A percentile compares a stretch with the other conserved stretches of the same genome.
Conservation (phyloP, 805 yeast genomes). For the Ogataea methanolica region DNA sequence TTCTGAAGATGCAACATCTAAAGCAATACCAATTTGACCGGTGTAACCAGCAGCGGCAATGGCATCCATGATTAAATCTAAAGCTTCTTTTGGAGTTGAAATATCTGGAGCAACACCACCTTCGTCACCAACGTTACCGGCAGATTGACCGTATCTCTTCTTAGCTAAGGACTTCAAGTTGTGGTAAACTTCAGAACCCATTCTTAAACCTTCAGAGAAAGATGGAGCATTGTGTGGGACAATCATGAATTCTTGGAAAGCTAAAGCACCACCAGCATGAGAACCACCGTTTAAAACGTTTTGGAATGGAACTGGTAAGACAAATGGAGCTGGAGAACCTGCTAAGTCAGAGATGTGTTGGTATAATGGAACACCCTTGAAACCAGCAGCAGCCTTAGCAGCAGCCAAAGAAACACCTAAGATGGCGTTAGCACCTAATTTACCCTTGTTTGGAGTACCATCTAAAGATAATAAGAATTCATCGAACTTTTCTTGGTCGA, state of each 20-base stretch:
- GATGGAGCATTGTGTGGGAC: slow-evolving; percentile 89
- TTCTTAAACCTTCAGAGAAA: slow-evolving; percentile 94
- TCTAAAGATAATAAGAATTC: slow-evolving; percentile 81
- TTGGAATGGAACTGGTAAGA: slow-evolving; percentile 98
- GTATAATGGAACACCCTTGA: slow-evolving; percentile 90
- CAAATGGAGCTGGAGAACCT: slow-evolving; percentile 75
- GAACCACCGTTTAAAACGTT: slow-evolving; percentile 99
- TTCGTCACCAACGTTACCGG: slow-evolving; percentile 99
- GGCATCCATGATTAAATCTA: slow-evolving; percentile 87
- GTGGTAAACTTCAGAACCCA: slow-evolving; percentile 98
- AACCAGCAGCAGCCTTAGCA: slow-evolving; percentile 98
- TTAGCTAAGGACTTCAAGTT: slow-evolving; percentile 87
- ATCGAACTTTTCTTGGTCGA: slow-evolving; percentile 83
- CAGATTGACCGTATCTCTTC: slow-evolving; percentile 94
- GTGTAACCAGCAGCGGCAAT: slow-evolving; percentile 93
- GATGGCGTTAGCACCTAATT: slow-evolving; percentile 98
- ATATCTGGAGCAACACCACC: slow-evolving; percentile 99
- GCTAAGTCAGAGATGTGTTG: slow-evolving; percentile 81
- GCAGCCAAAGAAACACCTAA: slow-evolving; percentile 97
- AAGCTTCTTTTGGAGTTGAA: slow-evolving; percentile 92
- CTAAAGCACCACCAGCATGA: slow-evolving; percentile 99
- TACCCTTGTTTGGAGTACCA: slow-evolving; percentile 96
- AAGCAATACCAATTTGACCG: slow-evolving; percentile 86
- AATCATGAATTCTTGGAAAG: slow-evolving; percentile 99
- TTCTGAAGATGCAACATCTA: slow-evolving; percentile 97